Evolutionary conservation across 257 asterid genomes (phyloP).

Genomic region (Echium plantagineum): DNA sequence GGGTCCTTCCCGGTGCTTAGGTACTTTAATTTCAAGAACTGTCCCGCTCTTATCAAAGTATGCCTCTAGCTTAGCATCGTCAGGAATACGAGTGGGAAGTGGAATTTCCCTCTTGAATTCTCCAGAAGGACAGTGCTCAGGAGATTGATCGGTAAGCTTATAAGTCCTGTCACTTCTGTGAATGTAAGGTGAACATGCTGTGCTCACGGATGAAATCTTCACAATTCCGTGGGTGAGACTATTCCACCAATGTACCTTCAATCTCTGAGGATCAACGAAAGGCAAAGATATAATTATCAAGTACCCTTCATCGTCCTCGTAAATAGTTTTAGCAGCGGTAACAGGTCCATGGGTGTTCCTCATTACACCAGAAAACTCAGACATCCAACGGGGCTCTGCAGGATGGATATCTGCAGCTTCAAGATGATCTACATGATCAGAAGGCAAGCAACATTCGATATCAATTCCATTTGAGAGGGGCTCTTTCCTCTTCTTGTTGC

Average conservation of each 20-base stretch:
- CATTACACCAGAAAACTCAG: slow-evolving; percentile 10
- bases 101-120: slow-evolving; percentile 54
- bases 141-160: slow-evolving; percentile 53
- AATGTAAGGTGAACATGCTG: slow-evolving; percentile 41
- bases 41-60: slow-evolving; percentile 51
- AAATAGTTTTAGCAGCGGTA: slow-evolving; percentile 14
- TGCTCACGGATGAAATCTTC: slow-evolving; percentile 45
- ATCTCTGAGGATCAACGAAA: slow-evolving; percentile 11
- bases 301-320: slow-evolving; percentile 12
- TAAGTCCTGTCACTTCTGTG: slow-evolving; percentile 46
- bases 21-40: slow-evolving; percentile 54
- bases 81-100: slow-evolving; percentile 52
- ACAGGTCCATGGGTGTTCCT: slow-evolving; percentile 10
- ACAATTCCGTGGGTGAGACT: slow-evolving; percentile 44
- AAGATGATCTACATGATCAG: slow-evolving; percentile 1
- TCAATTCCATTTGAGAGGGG: neutral
- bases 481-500: slow-evolving; percentile 5
- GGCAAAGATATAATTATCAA: slow-evolving; percentile 12
- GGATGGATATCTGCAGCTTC: slow-evolving; percentile 3
- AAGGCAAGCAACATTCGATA: slow-evolving; percentile 1
- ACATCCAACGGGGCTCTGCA: slow-evolving; percentile 6
- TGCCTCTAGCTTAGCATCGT: slow-evolving; percentile 60
- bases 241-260: slow-evolving; percentile 19
- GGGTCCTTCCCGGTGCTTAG: slow-evolving; percentile 49
- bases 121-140: slow-evolving; percentile 60